Conservation (phyloP, 202 grass and related monocot genomes). For the Setaria italica region DNA sequence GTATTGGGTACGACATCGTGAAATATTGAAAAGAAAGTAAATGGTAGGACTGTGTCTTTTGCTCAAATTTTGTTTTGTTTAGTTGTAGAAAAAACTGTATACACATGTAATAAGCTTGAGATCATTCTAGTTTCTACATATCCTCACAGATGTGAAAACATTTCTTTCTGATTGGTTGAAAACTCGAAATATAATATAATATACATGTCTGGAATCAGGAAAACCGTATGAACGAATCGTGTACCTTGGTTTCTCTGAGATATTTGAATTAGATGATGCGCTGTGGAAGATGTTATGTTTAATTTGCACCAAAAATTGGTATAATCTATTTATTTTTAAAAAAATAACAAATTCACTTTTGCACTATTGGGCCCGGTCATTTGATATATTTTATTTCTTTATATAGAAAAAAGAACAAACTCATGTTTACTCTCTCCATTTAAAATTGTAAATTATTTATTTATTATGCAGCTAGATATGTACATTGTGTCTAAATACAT, state of each 20-base stretch:
- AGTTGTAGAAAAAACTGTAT: constrained; percentile 22
- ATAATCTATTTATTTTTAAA: not conserved
- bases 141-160: not conserved
- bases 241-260: not conserved
- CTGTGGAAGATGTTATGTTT: not conserved
- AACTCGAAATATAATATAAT: not conserved
- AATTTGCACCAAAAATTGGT: not conserved
- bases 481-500: too few species aligned
- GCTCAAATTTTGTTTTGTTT: constrained; percentile 5
- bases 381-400: too few species aligned
- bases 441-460: too few species aligned
- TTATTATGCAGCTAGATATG: too few species aligned
- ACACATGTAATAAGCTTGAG: constrained; percentile 22
- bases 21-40: constrained; percentile 13
- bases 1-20: not conserved
- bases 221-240: not conserved
- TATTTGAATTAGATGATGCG: not conserved
- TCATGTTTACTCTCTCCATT: too few species aligned
- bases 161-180: constrained; percentile 21
- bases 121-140: not conserved
- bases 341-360: not conserved
- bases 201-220: constrained; percentile 1
- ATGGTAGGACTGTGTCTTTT: constrained; percentile 10
- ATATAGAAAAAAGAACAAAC: too few species aligned
- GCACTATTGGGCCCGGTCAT: too few species aligned